Evolutionary conservation across 148 eudicot species (phyloP).

Genomic region (Rhododendron henanense): DNA sequence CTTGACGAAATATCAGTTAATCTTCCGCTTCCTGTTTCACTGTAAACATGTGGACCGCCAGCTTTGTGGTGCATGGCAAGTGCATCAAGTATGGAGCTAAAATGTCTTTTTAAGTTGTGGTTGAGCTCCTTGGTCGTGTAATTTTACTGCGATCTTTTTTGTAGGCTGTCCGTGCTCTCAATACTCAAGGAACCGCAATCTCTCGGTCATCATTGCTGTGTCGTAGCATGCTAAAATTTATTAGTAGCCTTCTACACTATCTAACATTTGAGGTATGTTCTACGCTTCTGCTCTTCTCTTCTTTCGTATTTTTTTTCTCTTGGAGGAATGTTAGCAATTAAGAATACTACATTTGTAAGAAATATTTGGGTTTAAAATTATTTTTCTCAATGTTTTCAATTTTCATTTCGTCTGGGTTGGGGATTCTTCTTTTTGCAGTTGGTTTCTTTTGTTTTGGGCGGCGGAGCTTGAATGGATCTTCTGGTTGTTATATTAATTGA

Average conservation of each 20-base stretch:
- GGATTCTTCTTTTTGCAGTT: neutral
- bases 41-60: slow-evolving; percentile 94
- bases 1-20: slow-evolving; percentile 89
- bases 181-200: slow-evolving; percentile 72
- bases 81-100: slow-evolving; percentile 70
- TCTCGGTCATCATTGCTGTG: slow-evolving; percentile 89
- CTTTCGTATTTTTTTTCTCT: neutral
- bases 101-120: slow-evolving; percentile 9
- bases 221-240: slow-evolving; percentile 91
- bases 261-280: slow-evolving; percentile 86
- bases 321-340: neutral
- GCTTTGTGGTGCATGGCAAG: slow-evolving; percentile 98
- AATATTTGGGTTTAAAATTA: neutral
- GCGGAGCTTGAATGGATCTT: neutral
- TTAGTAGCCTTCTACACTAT: slow-evolving; percentile 87
- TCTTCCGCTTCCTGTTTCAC: slow-evolving; percentile 88
- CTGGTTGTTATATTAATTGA: neutral
- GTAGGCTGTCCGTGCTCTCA: slow-evolving; percentile 82
- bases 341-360: neutral
- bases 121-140: neutral
- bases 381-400: neutral
- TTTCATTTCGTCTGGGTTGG: neutral
- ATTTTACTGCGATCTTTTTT: slow-evolving; percentile 17
- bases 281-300: neutral
- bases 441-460: neutral